Evolutionary conservation across 2,329 filamentous ascomycete genomes (phyloP), one percentile per base, ranked within the genome.

Genomic region (Exophiala calicioides): DNA sequence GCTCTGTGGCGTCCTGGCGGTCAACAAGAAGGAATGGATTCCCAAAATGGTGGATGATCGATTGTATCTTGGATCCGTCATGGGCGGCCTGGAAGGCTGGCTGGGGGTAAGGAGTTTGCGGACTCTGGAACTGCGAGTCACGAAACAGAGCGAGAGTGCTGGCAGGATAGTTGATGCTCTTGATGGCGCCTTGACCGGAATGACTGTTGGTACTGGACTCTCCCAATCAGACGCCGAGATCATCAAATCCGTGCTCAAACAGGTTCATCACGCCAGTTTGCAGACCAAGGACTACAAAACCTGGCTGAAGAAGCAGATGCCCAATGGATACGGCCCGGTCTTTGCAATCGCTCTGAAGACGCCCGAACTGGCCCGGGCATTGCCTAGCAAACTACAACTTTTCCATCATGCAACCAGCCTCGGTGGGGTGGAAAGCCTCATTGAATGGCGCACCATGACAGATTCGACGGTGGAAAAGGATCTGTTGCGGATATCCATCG

Each of bases 371-470:
- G 90, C 93, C 3, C 79, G 76, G 56, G 67, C 72, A 21, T 68
- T 98, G 54, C 93, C 93, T 3, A 86, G 84, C 61, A 86, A 87
- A 66, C 69, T 97, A 64, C 65, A 75, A 2, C 77, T 95, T 33
- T 97, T 97, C 73, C 88, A 95, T 60, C 93, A 98, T 68, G 93
- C 93, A 4, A 98, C 93, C 2, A 94, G 88, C 66, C 69, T 97
- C 20, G 93, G 93, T 2, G 91, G 93, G 3, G 89, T 97, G 7
- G 93, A 97, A 78, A 93, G 88, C 62, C 69, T 97, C 72, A 90
- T 98, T 59, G 93, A 98, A 77, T 98, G 93, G 93, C 78, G 93
- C 49, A 81, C 86, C 36, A 93, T 98, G 88, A 85, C 83, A 49
- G 93, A 98, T 73, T 60, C 68, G 3, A 74, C 66, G 1, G 83